Conservation (phyloP, 2,329 filamentous ascomycete species). For the Massarina eburnea region DNA sequence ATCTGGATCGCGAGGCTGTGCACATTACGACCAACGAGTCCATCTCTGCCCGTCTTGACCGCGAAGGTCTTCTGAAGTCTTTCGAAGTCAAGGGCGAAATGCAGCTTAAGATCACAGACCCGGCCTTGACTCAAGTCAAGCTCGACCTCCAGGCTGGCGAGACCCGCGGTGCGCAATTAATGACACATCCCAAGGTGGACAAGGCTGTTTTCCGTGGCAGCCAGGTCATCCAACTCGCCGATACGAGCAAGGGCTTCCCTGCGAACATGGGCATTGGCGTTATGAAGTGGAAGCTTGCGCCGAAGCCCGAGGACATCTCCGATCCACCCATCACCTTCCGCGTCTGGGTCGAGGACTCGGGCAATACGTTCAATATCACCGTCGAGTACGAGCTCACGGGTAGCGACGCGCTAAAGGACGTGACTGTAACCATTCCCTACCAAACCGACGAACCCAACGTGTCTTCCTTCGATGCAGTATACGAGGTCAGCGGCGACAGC, state of each 20-base stretch:
- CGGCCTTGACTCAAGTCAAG: slow-evolving; percentile 87
- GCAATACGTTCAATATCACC: slow-evolving; percentile 82
- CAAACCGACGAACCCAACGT: slow-evolving; percentile 80
- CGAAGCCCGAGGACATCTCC: slow-evolving; percentile 76
- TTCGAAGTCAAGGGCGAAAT: slow-evolving; percentile 91
- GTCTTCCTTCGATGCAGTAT: slow-evolving; percentile 90
- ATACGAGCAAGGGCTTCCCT: slow-evolving; percentile 84
- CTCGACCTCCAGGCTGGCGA: slow-evolving; percentile 75
- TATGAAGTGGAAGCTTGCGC: slow-evolving; percentile 85
- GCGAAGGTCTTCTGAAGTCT: slow-evolving; percentile 83
- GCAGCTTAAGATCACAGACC: slow-evolving; percentile 85
- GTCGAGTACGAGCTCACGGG: slow-evolving; percentile 94
- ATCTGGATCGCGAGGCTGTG: slow-evolving; percentile 78
- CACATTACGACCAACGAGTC: slow-evolving; percentile 85
- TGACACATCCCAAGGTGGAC: slow-evolving; percentile 96
- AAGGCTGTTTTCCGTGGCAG: slow-evolving; percentile 80
- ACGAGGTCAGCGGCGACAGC: slow-evolving; percentile 89
- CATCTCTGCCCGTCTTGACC: slow-evolving; percentile 85
- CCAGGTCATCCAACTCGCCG: slow-evolving; percentile 87
- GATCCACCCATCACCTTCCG: slow-evolving; percentile 93
- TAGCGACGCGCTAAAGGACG: slow-evolving; percentile 75
- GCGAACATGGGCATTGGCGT: slow-evolving; percentile 93
- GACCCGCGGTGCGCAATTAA: slow-evolving; percentile 84
- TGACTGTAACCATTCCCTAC: slow-evolving; percentile 86
- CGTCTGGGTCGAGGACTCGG: slow-evolving; percentile 93